Evolutionary conservation across 805 yeast genomes (phyloP), one percentile per base, ranked within the genome.

Genomic region (Candida railenensis): DNA sequence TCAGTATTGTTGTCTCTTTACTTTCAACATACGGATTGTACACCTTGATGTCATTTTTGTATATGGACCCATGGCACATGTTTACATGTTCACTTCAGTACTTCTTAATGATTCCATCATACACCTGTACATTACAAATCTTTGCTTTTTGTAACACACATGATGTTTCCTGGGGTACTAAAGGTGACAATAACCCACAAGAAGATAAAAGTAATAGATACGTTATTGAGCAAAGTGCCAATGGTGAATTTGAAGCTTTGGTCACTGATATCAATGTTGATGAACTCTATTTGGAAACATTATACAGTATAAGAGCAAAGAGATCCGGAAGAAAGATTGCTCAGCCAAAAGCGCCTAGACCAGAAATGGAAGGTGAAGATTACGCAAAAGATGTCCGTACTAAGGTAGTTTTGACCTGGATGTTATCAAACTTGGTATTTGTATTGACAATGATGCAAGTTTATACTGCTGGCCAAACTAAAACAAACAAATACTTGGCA

Each of bases 131-230:
- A 2, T 73, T 92, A 47, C 97, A 92, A 67, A 90, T 94, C 48
- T 92, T 90, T 70, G 97, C 99, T 1, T 90, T 92, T 67, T 92
- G 99, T 72, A 92, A 92, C 65, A 92, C 97, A 2, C 98, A 92
- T 68, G 99, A 92, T 73, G 96, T 94, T 43, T 87, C 97, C 0
- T 92, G 99, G 99, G 99, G 99, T 67, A 92, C 99, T 2, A 92
- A 92, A 63, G 99, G 99, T 54, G 97, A 91, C 50, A 87, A 85
- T 52, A 80, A 79, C 49, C 85, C 82, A 40, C 62, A 65, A 34
- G 78, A 81, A 16, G 80, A 81, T 52, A 85, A 80, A 50, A 72
- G 85, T 33, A 91, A 96, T 41, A 84, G 87, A 39, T 96, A 96
- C 42, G 87, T 87, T 25, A 86, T 88, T 51, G 84, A 81, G 42